Conservation (phyloP, 1,284 basidiomycete genomes). For the Rhodotorula sp. region DNA sequence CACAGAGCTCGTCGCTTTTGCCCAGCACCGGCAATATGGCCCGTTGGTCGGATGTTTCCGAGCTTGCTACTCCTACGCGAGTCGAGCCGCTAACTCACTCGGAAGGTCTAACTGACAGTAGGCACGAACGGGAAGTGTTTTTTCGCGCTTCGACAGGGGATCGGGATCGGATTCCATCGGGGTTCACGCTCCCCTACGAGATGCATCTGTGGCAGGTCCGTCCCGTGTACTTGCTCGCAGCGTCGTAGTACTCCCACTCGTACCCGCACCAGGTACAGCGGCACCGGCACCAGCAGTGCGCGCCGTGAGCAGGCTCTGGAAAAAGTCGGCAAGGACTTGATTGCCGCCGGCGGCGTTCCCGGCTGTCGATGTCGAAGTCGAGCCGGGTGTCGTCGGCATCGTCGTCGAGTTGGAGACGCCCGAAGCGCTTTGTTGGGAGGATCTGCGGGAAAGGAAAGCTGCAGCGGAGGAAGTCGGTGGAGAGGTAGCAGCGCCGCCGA, state of each 20-base stretch:
- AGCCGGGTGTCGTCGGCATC: slow-evolving; percentile 19
- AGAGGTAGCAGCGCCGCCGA: slow-evolving; percentile 21
- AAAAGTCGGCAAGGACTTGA: slow-evolving; percentile 80
- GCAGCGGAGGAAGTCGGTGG: slow-evolving; percentile 20
- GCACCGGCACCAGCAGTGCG: slow-evolving; percentile 3
- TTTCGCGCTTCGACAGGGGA: too few relatives aligned
- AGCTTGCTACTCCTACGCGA: too few relatives aligned
- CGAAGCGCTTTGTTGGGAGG: neutral
- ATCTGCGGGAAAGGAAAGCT: neutral
- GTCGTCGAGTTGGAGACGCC: neutral
- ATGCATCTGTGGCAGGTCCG: neutral
- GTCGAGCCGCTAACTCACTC: too few relatives aligned
- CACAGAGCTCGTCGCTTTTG: too few relatives aligned
- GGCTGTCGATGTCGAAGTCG: slow-evolving; percentile 39
- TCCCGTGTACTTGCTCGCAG: neutral
- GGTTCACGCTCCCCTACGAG: neutral
- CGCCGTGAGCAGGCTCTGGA: slow-evolving; percentile 66
- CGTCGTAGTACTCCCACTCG: neutral
- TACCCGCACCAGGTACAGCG: neutral
- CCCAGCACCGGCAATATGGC: too few relatives aligned
- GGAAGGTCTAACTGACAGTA: too few relatives aligned
- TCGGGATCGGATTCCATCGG: too few relatives aligned
- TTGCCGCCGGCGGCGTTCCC: slow-evolving; percentile 50
- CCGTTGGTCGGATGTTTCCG: too few relatives aligned
- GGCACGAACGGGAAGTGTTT: too few relatives aligned